phyloP scores from a whole-genome alignment of 31 red algal genomes.

The Porphyra umbilicalis region DNA sequence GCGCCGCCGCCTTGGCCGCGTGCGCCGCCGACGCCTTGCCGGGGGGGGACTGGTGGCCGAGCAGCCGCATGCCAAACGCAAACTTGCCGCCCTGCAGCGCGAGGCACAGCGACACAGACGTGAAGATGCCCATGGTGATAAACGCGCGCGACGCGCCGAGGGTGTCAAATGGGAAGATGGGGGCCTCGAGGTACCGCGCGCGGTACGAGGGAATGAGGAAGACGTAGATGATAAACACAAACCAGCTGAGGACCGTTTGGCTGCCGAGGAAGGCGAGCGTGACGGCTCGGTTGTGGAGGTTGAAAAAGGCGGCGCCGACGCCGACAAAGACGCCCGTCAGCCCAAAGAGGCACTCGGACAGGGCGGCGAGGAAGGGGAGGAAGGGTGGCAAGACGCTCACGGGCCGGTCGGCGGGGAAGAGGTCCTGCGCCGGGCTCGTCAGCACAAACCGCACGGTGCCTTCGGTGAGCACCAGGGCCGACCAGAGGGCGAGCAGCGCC shows the following conservation, averaged over 20 bases:
- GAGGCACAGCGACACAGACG: constrained; percentile 42
- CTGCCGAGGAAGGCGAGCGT: constrained; percentile 20
- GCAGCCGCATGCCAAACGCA: constrained; percentile 5
- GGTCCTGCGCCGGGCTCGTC: constrained; percentile 9
- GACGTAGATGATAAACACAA: constrained; percentile 55
- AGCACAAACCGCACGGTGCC: constrained; percentile 44
- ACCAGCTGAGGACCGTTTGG: constrained; percentile 31
- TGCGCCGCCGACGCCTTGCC: constrained; percentile 8
- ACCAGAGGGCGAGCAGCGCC: constrained; percentile 53
- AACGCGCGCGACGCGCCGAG: constrained; percentile 7
- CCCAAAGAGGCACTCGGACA: constrained; percentile 50
- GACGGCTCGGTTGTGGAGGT: constrained; percentile 7
- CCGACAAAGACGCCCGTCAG: constrained; percentile 33
- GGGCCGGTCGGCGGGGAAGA: constrained; percentile 5
- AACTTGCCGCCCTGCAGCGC: constrained; percentile 66
- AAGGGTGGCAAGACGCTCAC: neutral
- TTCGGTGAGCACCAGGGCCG: constrained; percentile 59
- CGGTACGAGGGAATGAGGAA: constrained; percentile 21
- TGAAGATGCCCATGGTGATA: constrained; percentile 45
- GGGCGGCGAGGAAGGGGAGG: constrained; percentile 12
- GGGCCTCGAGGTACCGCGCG: constrained; percentile 27
- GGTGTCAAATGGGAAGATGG: constrained; percentile 1
- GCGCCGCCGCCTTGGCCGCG: constrained; percentile 16
- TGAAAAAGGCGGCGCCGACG: constrained; percentile 14
- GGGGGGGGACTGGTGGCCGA: neutral